Conservation (phyloP, 345 rosid genomes). For the Citrus unshiu region DNA sequence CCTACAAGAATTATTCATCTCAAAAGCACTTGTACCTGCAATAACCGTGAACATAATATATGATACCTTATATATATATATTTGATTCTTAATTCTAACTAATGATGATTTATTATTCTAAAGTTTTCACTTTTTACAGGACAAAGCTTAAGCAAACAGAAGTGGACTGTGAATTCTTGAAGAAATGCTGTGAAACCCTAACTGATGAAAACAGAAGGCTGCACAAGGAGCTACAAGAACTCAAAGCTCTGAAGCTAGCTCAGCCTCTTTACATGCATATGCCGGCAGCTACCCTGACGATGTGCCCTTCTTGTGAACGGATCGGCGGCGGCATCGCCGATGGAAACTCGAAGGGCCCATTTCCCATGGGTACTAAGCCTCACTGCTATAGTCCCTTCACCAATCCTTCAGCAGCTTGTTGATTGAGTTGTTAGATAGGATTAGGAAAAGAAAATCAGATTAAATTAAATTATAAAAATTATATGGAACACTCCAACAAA, state of each 20-base stretch:
- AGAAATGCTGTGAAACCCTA: slow-evolving; percentile 85
- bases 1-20: not conserved
- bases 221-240: slow-evolving; percentile 88
- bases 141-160: slow-evolving; percentile 99
- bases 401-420: slow-evolving; percentile 89
- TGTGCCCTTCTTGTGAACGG: slow-evolving; percentile 80
- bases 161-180: slow-evolving; percentile 88
- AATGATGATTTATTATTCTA: not conserved
- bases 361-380: slow-evolving; percentile 51
- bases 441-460: not conserved
- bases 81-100: not conserved
- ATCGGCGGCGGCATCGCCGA: slow-evolving; percentile 39
- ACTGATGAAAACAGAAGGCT: slow-evolving; percentile 91
- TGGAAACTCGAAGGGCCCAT: slow-evolving; percentile 35
- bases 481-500: slow-evolving; percentile 20
- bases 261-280: slow-evolving; percentile 71
- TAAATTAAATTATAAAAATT: not conserved
- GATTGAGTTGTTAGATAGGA: slow-evolving; percentile 31
- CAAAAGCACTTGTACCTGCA: slow-evolving; percentile 10
- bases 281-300: slow-evolving; percentile 78
- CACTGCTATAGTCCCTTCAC: slow-evolving; percentile 67
- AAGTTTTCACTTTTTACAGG: slow-evolving; percentile 28
- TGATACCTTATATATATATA: not conserved
- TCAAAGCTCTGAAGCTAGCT: slow-evolving; percentile 50
- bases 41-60: not conserved